Conservation (phyloP, 495 filamentous ascomycete species). For the Penicillium macrosclerotiorum region DNA sequence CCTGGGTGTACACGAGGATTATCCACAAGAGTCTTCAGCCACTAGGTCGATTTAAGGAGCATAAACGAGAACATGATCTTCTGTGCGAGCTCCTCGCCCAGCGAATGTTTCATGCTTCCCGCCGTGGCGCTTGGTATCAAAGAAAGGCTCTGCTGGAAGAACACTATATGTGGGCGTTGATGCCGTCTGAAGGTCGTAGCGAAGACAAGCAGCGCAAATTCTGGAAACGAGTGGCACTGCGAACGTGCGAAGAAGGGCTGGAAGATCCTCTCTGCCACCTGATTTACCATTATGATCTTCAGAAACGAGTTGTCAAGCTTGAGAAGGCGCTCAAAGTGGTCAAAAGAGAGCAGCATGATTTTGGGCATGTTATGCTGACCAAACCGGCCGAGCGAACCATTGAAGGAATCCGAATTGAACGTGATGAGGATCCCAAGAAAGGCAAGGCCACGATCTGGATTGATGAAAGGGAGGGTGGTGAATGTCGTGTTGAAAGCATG, state of each 20-base stretch:
- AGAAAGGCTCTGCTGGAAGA: slow-evolving; percentile 93
- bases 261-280: slow-evolving; percentile 85
- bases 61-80: slow-evolving; percentile 73
- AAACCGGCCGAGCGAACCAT: slow-evolving; percentile 73
- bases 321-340: slow-evolving; percentile 82
- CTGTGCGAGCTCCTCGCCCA: slow-evolving; percentile 76
- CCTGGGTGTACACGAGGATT: slow-evolving; percentile 91
- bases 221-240: slow-evolving; percentile 75
- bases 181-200: slow-evolving; percentile 46
- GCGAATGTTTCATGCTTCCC: slow-evolving; percentile 76
- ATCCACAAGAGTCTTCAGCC: slow-evolving; percentile 82
- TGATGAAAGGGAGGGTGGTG: slow-evolving; percentile 65
- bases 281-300: slow-evolving; percentile 90
- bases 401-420: slow-evolving; percentile 72
- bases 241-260: slow-evolving; percentile 84
- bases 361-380: slow-evolving; percentile 74
- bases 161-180: slow-evolving; percentile 78
- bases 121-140: slow-evolving; percentile 93
- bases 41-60: slow-evolving; percentile 78
- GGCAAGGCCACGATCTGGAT: slow-evolving; percentile 84
- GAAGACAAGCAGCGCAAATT: slow-evolving; percentile 71
- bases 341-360: slow-evolving; percentile 87
- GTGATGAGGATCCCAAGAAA: slow-evolving; percentile 36
- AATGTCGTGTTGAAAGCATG: slow-evolving; percentile 89
- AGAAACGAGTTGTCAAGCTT: slow-evolving; percentile 87